phyloP scores from a whole-genome alignment of 495 filamentous ascomycete species.

The Daldinia decipiens region DNA sequence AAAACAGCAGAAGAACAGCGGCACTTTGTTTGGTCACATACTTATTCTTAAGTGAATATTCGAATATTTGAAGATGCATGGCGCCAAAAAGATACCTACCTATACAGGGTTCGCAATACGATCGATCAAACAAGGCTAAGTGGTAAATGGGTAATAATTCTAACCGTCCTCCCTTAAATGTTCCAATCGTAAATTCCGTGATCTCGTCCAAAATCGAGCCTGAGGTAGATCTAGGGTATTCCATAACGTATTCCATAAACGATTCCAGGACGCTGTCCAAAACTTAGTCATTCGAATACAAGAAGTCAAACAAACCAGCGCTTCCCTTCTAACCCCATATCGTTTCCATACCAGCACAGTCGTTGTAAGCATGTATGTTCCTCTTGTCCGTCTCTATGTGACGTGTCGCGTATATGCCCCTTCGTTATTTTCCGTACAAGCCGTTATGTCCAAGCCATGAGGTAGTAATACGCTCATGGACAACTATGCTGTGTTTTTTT shows the following conservation, averaged over 20 bases:
- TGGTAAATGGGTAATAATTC: constrained; percentile 10
- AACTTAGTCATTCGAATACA: constrained; percentile 11
- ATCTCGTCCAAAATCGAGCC: constrained; percentile 20
- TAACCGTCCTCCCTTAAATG: neutral
- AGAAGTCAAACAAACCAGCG: constrained; percentile 20
- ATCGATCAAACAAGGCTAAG: constrained; percentile 19
- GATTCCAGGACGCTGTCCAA: constrained; percentile 29
- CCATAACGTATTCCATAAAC: constrained; percentile 36
- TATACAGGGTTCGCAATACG: constrained; percentile 17
- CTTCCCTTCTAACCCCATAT: constrained; percentile 9
- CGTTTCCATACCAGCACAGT: constrained; percentile 17
- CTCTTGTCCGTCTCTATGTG: constrained; percentile 28
- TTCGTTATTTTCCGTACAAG: constrained; percentile 36
- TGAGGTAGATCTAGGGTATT: constrained; percentile 31
- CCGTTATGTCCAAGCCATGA: constrained; percentile 28
- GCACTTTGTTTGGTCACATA: neutral
- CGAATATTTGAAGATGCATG: constrained; percentile 8
- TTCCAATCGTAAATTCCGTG: constrained; percentile 21
- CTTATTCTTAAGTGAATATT: neutral
- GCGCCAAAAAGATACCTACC: neutral
- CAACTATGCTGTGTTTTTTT: constrained; percentile 7
- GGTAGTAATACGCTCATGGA: constrained; percentile 14
- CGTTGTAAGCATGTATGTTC: constrained; percentile 21
- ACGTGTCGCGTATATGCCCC: constrained; percentile 28
- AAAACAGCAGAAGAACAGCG: too few relatives aligned